Percentiles rank a stretch among this genome's conserved stretches.
Conservation (phyloP, 192 early-diverging fungal genomes). For the Coemansia biformis region DNA sequence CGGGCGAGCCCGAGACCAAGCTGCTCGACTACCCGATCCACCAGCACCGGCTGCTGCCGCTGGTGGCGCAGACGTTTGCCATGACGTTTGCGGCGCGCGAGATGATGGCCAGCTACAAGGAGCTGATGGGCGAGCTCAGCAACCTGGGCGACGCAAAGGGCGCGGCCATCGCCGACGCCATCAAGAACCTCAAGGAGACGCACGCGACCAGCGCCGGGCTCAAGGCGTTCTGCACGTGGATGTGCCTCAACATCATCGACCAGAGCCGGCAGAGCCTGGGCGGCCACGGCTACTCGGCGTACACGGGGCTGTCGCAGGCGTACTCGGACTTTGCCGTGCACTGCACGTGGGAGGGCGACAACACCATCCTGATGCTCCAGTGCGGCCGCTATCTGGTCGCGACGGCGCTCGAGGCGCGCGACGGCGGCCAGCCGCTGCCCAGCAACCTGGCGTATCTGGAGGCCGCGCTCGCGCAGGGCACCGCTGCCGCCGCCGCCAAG, state of each 20-base stretch:
- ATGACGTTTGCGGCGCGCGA: conserved; percentile 87
- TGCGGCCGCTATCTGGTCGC: conserved; percentile 79
- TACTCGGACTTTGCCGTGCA: conserved; percentile 88
- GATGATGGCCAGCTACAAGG: conserved; percentile 69
- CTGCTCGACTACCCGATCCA: conserved; percentile 91
- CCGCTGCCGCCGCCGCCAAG: conserved; percentile 1
- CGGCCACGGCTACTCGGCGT: conserved; percentile 90
- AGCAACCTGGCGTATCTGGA: conserved; percentile 74
- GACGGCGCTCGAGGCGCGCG: conserved; percentile 61
- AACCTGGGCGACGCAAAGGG: conserved; percentile 59
- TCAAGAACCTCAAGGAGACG: conserved; percentile 82
- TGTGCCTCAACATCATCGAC: conserved; percentile 83
- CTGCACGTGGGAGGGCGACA: conserved; percentile 87
- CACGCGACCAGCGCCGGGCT: conserved; percentile 88
- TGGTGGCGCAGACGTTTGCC: conserved; percentile 84
- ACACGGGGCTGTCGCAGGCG: conserved; percentile 80
- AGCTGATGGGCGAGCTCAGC: conserved; percentile 73
- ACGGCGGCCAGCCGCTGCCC: conserved; percentile 73
- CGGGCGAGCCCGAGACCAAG: conserved; percentile 73
- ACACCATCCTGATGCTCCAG: conserved; percentile 88
- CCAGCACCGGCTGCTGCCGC: conserved; percentile 87
- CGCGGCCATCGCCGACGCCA: conserved; percentile 50
- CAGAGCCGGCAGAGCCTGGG: conserved; percentile 86
- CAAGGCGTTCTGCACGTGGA: conserved; percentile 93
- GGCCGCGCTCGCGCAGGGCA: conserved; percentile 47